Evolutionary conservation across 2,329 filamentous ascomycete species (phyloP), one percentile per base, ranked within the genome.

Genomic region (Sclerotinia subarctica): DNA sequence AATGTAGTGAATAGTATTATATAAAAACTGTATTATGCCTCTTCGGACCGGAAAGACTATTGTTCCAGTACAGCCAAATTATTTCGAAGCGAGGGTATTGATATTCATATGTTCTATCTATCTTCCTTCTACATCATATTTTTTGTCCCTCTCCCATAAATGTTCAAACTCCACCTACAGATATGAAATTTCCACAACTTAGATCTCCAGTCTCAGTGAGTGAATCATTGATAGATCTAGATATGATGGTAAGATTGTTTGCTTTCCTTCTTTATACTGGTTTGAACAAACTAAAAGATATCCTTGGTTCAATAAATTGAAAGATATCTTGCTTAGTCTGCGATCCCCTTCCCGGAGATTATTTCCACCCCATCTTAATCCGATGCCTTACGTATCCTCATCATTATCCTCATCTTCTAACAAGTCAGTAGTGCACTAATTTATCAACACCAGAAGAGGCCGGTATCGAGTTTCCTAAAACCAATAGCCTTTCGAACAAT

Each of bases 191-290:
- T 21, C 59, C 46, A 15, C 51, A 8, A 26, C 29, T 21, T 51
- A 21, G 38, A 13, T 42, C 32, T 3, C 29, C n/a, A 29, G 15
- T 42, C 2, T 38, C 59, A 6, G 17, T 42, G 21, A 51, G n/a
- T 21, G 64, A 62, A 29, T 21, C 35, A 26, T 21, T 62, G 24
- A 60, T 53, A 38, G 13, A 67, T 46, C 11, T 60, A 7, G 32
- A 60, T 53, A 52, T 52, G 32, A 24, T 24, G 46, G 64, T 66
- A 62, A 66, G 54, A 62, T 44, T 26, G 19, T 51, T 42, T 21
- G n/a, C 53, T 52, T 52, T 60, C 19, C 10, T 35, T 21, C n/a
- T 44, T 38, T 5, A 59, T 35, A 51, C n/a, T 51, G 59, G 7
- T 38, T 19, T 15, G 15, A 21, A 24, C 11, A 49, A 51, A 19